Evolutionary conservation across 2,329 filamentous ascomycete species (phyloP).

Genomic region (Trichoderma oligosporum): DNA sequence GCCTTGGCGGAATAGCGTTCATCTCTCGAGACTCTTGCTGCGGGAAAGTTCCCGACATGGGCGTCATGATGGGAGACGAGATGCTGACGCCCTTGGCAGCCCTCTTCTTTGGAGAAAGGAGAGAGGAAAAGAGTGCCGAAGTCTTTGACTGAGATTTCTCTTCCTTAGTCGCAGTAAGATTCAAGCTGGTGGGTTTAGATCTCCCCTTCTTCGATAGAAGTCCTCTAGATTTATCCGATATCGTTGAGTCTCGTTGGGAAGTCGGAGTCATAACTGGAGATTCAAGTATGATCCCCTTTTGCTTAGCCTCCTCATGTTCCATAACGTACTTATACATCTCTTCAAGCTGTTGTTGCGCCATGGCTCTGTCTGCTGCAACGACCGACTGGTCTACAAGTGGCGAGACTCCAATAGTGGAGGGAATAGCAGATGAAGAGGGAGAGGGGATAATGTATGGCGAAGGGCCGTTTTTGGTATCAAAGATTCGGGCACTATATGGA

Average conservation of each 20-base stretch:
- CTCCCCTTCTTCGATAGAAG: slow-evolving; percentile 44
- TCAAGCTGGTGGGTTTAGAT: slow-evolving; percentile 49
- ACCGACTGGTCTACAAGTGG: slow-evolving; percentile 73
- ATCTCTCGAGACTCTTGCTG: slow-evolving; percentile 54
- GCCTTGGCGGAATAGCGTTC: slow-evolving; percentile 53
- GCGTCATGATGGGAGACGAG: slow-evolving; percentile 63
- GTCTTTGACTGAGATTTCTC: slow-evolving; percentile 54
- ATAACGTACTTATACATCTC: slow-evolving; percentile 88
- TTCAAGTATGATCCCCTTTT: slow-evolving; percentile 50
- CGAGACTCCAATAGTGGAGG: slow-evolving; percentile 53
- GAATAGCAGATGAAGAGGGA: slow-evolving; percentile 44
- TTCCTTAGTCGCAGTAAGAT: slow-evolving; percentile 41
- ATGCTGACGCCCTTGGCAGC: slow-evolving; percentile 53
- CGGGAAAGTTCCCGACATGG: slow-evolving; percentile 57
- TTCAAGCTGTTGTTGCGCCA: slow-evolving; percentile 79
- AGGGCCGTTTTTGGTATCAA: slow-evolving; percentile 20
- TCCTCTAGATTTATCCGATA: slow-evolving; percentile 28
- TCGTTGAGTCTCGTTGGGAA: slow-evolving; percentile 26
- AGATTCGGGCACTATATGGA: slow-evolving; percentile 10
- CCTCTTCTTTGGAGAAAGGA: slow-evolving; percentile 57
- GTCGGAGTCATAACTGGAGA: slow-evolving; percentile 35
- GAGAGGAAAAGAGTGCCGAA: slow-evolving; percentile 57
- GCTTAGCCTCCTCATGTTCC: slow-evolving; percentile 74
- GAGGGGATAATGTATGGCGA: slow-evolving; percentile 46
- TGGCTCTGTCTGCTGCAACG: slow-evolving; percentile 67